Evolutionary conservation across 108 stramenopile species (phyloP), one percentile per base, ranked within the genome.

Genomic region (Skeletonema costatum): DNA sequence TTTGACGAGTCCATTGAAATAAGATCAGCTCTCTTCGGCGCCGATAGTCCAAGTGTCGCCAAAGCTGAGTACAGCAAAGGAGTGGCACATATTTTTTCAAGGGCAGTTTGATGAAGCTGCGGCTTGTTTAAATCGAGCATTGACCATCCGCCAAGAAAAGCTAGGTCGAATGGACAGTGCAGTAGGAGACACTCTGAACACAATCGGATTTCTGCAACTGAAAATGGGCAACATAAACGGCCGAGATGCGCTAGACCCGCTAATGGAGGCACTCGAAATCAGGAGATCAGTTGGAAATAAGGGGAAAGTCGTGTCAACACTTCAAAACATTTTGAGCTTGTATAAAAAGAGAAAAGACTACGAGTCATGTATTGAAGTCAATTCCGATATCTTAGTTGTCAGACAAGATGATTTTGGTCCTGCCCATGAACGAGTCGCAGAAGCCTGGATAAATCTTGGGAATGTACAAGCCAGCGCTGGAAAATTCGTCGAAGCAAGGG

Each of bases 311-410:
- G 89, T 91, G 31, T 89, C 89, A 32, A 94, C 93, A 2, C 82
- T 94, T 32, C 89, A 89, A 81, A 92, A 91, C 53, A 87, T 94
- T 53, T 90, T 89, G 46, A 91, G 92, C 68, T 77, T 92, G 17
- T 89, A 91, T 75, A 82, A 87, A 46, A 88, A 89, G 68, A 90
- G 81, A 51, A 82, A 82, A 36, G 71, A 82, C 19, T 51, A 59
- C 30, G 75, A 82, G 17, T 65, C 65, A n/a, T 82, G 74, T 53
- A 53, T 75, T 25, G 71, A 76, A 39, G 62, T 59, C 7, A 64
- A 76, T 42, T 53, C 66, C 0, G 81, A 82, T 58, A 75, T 82
- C 12, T 58, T 82, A 14, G 70, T 38, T 9, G 71, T 76, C 51
- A 70, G 69, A 14, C 74, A 73, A 35, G 75, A 75, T 14, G 71